A percentile compares a stretch with the other conserved stretches of the same genome.
phyloP scores from a whole-genome alignment of 495 filamentous ascomycete genomes.

The Aspergillus bridgeri region DNA sequence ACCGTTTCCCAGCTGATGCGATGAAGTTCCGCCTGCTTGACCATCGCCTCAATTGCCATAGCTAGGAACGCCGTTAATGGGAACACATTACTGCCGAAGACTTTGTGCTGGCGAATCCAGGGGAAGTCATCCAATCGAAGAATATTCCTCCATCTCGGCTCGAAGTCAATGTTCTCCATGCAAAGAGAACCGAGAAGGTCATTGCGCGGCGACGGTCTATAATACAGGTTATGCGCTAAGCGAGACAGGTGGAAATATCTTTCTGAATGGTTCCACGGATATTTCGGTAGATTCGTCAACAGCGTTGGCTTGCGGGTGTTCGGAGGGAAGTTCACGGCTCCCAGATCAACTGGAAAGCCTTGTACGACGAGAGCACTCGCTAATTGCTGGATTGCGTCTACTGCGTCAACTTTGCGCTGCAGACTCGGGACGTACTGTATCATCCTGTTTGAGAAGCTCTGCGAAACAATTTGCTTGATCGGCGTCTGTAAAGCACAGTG shows the following conservation, averaged over 20 bases:
- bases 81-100: constrained; percentile 41
- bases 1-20: constrained; percentile 20
- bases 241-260: constrained; percentile 31
- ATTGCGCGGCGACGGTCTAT: constrained; percentile 22
- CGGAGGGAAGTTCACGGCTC: constrained; percentile 23
- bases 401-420: constrained; percentile 22
- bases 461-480: constrained; percentile 34
- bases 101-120: constrained; percentile 43
- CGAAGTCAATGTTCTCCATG: constrained; percentile 24
- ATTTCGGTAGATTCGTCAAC: constrained; percentile 32
- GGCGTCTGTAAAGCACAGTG: constrained; percentile 57
- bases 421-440: constrained; percentile 25
- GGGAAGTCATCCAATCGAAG: constrained; percentile 31
- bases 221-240: constrained; percentile 21
- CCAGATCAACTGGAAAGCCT: constrained; percentile 22
- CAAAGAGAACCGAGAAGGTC: constrained; percentile 28
- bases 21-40: constrained; percentile 37
- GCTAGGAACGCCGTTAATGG: constrained; percentile 50
- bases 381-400: constrained; percentile 23
- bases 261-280: constrained; percentile 35
- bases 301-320: constrained; percentile 8
- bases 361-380: constrained; percentile 22
- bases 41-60: constrained; percentile 49
- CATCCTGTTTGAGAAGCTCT: constrained; percentile 4
- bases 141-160: constrained; percentile 33